Base-by-base conservation (phyloP, 352 stramenopile genomes). In the Pythium aristosporum region DNA sequence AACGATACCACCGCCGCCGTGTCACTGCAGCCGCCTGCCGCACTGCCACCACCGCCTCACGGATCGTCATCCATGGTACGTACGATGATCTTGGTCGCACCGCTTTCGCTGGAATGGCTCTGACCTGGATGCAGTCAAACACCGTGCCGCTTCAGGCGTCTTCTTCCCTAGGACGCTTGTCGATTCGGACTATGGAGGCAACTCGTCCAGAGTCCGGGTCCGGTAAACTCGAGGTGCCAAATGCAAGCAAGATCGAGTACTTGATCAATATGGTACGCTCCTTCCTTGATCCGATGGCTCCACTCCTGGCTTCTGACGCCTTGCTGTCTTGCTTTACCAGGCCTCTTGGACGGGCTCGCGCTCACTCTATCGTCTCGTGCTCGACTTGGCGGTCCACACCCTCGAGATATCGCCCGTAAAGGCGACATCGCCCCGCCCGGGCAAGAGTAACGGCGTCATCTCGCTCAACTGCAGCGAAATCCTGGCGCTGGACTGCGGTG, bases 191-290 rank as follows among this genome's bases (percentile, higher is more conserved):
- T 0, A 63, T 63, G 42, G 63, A 70, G 25, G 57, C 63, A 18
- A 50, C 52, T 10, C 36, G 18, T 0, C 43, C 65, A 10, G 53
- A 3, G 4, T 5, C 36, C 13, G 50, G 48, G 12, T 25, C 32
- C 9, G 34, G 51, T 8, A 71, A 71, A 21, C 13, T 56, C 23
- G 49, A 39, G n/a, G 20, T 30, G 13, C 32, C 21, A 11, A n/a
- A 23, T 23, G 36, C 46, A 16, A 36, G 32, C 25, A 68, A 41
- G 15, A 42, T 39, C 25, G 67, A 79, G 46, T 85, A 63, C 65
- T 61, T 80, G 61, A 75, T 85, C 68, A 79, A 72, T 30, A 80
- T 82, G 76, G 75, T 84, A 59, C 60, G 67, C 23, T 28, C 20
- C 5, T n/a, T 56, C 13, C 41, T 46, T 47, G 12, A 21, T n/a